Conservation (phyloP, 495 filamentous ascomycete genomes). For the Pseudevernia furfuracea region DNA sequence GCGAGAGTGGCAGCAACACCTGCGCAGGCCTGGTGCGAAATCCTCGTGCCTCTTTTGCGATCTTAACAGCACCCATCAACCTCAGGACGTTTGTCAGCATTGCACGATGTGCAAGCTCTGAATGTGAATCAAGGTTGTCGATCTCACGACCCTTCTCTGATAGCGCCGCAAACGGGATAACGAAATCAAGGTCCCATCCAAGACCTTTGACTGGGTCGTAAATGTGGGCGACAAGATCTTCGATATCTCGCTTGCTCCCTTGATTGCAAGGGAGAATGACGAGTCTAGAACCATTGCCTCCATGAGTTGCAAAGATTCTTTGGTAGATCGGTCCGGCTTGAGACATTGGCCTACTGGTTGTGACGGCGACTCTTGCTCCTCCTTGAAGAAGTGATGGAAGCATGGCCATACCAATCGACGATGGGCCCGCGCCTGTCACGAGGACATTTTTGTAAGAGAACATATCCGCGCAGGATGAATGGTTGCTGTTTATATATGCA, state of each 20-base stretch:
- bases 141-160: slow-evolving; percentile 22
- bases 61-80: slow-evolving; percentile 19
- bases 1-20: slow-evolving; percentile 26
- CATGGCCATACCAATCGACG: slow-evolving; percentile 27
- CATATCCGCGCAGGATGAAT: not conserved
- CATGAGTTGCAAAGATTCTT: slow-evolving; percentile 6
- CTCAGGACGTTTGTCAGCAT: slow-evolving; percentile 27
- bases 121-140: slow-evolving; percentile 22
- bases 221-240: slow-evolving; percentile 23
- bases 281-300: slow-evolving; percentile 24
- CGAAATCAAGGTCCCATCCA: slow-evolving; percentile 1
- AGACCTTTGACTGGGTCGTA: not conserved
- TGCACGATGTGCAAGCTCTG: slow-evolving; percentile 26
- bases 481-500: not conserved
- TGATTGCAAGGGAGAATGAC: slow-evolving; percentile 31
- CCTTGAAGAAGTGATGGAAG: slow-evolving; percentile 22
- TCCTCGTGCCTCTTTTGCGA: slow-evolving; percentile 20
- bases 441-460: slow-evolving; percentile 22
- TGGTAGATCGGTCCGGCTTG: slow-evolving; percentile 17
- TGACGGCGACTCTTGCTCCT: slow-evolving; percentile 29
- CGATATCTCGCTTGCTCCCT: slow-evolving; percentile 28
- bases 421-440: slow-evolving; percentile 27
- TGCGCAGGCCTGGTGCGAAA: slow-evolving; percentile 12
- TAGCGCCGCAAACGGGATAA: slow-evolving; percentile 31
- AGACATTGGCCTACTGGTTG: slow-evolving; percentile 23